phyloP scores from a whole-genome alignment of 2,329 filamentous ascomycete species.

The Bretziella fagacearum region DNA sequence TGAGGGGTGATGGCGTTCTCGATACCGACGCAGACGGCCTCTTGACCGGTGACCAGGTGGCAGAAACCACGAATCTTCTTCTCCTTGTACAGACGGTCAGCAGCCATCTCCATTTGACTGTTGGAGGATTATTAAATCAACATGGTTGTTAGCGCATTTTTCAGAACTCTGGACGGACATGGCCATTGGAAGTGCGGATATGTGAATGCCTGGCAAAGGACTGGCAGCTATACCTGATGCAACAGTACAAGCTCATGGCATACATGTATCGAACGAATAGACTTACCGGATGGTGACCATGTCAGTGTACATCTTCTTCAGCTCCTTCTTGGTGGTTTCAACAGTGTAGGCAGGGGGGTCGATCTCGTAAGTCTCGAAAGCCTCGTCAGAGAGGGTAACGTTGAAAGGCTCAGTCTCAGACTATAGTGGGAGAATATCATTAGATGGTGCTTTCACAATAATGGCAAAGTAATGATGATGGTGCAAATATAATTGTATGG shows the following conservation, averaged over 20 bases:
- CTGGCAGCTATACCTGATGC: background rate
- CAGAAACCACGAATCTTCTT: conserved; percentile 99
- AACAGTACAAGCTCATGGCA: background rate
- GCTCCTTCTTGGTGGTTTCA: conserved; percentile 87
- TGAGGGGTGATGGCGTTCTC: conserved; percentile 84
- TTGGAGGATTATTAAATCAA: conserved; percentile 3
- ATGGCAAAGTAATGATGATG: too few species aligned
- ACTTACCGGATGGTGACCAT: conserved; percentile 82
- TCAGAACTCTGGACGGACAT: background rate
- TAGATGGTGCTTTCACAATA: background rate
- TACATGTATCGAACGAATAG: background rate
- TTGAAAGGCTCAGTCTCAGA: conserved; percentile 88
- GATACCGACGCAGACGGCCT: conserved; percentile 92
- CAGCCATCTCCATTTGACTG: conserved; percentile 99
- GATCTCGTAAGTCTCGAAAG: conserved; percentile 98
- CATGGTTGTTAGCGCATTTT: background rate
- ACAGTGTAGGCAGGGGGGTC: conserved; percentile 90
- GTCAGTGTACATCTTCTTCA: conserved; percentile 98
- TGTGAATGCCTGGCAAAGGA: background rate
- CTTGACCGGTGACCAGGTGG: conserved; percentile 93
- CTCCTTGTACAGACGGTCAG: conserved; percentile 98
- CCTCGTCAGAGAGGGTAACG: conserved; percentile 88
- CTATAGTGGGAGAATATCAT: conserved; percentile 27
- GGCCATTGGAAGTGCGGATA: background rate
- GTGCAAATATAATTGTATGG: too few species aligned